Percentiles rank a stretch among this genome's conserved stretches.
phyloP scores from a whole-genome alignment of 139 green algal genomes.

The Yamagishiella unicocca region DNA sequence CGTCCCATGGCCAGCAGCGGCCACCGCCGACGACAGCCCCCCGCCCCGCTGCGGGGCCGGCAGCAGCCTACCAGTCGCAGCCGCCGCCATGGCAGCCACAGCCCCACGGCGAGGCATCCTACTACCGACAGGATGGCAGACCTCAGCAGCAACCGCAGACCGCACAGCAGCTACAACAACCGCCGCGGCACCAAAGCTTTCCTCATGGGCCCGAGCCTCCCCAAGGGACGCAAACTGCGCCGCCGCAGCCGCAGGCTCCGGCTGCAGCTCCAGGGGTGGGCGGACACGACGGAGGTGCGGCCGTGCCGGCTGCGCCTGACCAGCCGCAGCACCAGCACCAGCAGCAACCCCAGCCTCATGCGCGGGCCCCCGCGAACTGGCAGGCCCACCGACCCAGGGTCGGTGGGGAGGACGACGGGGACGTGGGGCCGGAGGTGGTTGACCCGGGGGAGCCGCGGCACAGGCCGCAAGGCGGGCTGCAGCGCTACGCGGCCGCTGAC shows the following conservation, averaged over 20 bases:
- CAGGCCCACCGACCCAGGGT: neutral
- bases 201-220: too few species aligned
- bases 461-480: too few species aligned
- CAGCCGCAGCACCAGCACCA: too few species aligned
- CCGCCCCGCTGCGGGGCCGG: too few species aligned
- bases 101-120: neutral
- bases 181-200: too few species aligned
- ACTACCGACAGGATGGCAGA: neutral
- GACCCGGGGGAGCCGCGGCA: neutral
- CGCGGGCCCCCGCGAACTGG: constrained; percentile 2
- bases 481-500: neutral
- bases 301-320: too few species aligned
- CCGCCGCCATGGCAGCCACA: neutral
- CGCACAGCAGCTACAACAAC: constrained; percentile 3
- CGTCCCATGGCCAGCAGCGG: neutral
- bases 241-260: neutral
- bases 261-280: too few species aligned
- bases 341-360: neutral
- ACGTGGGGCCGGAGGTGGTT: neutral
- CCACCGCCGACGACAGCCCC: too few species aligned
- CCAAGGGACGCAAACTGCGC: too few species aligned
- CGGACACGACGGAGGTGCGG: too few species aligned
- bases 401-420: neutral
- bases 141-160: constrained; percentile 26
- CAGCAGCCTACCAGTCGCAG: constrained; percentile 2